Evolutionary conservation across 441 rosid species (phyloP), one percentile per base, ranked within the genome.

Genomic region (Hura crepitans): DNA sequence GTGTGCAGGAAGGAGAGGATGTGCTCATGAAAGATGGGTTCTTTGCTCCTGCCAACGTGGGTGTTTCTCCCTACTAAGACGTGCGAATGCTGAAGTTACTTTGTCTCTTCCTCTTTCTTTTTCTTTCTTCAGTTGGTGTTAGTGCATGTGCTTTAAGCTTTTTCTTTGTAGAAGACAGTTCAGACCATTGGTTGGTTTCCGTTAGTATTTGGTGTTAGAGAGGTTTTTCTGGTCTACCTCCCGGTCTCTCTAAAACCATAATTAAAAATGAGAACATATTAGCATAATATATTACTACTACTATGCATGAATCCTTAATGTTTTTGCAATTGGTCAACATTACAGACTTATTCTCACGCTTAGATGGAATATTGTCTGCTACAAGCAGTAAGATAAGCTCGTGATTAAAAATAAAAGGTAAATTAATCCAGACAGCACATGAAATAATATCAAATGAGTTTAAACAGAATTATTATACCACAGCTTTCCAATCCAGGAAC

Each of bases 21-120:
- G 78, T 78, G 82, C 78, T 80, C 61, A 85, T 85, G 85, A 92
- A 90, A 80, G 99, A 90, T 68, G 97, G 96, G 72, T 84, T 83
- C 77, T 86, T 85, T 68, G 82, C 82, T 79, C 78, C 93, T 10
- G 76, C 90, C 15, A 87, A 88, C 60, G 82, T 86, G 64, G 96
- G 93, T 68, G 85, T 89, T 78, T 45, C 84, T 46, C 98, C 97
- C 58, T 88, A 81, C 78, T 88, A 73, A 74, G 23, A 68, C 55
- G 20, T 53, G 11, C 25, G n/a, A 12, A 22, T 81, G 25, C 31
- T 74, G 69, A 57, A 72, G 68, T 75, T 72, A 69, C 31, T 55
- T 62, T 58, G 57, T n/a, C 70, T 30, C n/a, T 65, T 35, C 9
- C 59, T n/a, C n/a, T 46, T 10, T 45, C 22, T 55, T 46, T 37